Percentiles rank a stretch among this genome's conserved stretches.
phyloP scores from a whole-genome alignment of 139 green algal genomes.

The Cymbomonas tetramitiformis region DNA sequence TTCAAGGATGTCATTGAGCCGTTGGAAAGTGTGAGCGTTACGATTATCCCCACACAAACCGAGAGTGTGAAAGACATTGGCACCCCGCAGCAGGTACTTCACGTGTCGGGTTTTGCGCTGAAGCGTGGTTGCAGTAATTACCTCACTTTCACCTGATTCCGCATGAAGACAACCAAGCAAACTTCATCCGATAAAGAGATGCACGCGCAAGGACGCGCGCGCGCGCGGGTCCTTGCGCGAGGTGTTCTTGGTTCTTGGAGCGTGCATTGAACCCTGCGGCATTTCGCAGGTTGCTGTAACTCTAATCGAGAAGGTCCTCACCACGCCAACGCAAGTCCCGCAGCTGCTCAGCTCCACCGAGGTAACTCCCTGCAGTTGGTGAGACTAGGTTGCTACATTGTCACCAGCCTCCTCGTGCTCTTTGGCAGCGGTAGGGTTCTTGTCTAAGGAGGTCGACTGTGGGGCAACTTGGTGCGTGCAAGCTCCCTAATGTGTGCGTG shows the following conservation, averaged over 20 bases:
- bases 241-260: no score
- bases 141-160: no score
- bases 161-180: no score
- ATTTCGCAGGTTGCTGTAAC: slow-evolving; percentile 10
- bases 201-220: no score
- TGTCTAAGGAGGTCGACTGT: no score
- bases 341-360: slow-evolving; percentile 48
- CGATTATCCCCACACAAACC: slow-evolving; percentile 73
- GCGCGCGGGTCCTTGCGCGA: no score
- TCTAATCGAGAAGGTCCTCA: slow-evolving; percentile 34
- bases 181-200: no score
- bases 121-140: not conserved
- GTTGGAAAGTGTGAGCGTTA: slow-evolving; percentile 79
- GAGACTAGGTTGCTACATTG: no score
- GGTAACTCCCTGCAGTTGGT: no score
- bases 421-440: no score
- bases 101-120: slow-evolving; percentile 7
- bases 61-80: slow-evolving; percentile 71
- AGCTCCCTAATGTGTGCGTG: not conserved
- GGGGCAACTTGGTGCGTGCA: not conserved
- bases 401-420: no score
- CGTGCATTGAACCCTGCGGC: not conserved
- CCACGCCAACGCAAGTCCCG: slow-evolving; percentile 41
- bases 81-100: slow-evolving; percentile 28
- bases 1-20: slow-evolving; percentile 98